Percentiles rank a stretch among this genome's conserved stretches.
Conservation (phyloP, 2,329 filamentous ascomycete genomes). For the Sphaerulina musiva region DNA sequence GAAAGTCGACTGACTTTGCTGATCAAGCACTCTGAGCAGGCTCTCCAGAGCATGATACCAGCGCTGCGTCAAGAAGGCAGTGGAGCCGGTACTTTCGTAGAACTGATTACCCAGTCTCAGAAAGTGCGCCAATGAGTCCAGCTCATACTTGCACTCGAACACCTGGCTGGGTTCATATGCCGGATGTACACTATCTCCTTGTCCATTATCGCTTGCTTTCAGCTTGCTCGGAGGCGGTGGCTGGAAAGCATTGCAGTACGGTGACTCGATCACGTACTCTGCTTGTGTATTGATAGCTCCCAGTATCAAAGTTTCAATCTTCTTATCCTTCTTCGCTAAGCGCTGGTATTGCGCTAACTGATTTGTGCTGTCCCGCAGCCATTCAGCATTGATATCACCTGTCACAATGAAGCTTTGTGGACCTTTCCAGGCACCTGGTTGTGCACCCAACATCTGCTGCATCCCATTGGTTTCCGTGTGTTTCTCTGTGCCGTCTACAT, state of each 20-base stretch:
- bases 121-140: conserved; percentile 91
- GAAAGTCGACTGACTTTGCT: conserved; percentile 79
- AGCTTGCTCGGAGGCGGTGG: conserved; percentile 80
- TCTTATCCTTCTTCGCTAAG: conserved; percentile 72
- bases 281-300: conserved; percentile 95
- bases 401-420: conserved; percentile 91
- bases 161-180: conserved; percentile 76
- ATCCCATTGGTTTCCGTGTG: conserved; percentile 38
- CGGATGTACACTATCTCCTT: conserved; percentile 79
- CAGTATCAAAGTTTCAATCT: conserved; percentile 71
- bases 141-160: conserved; percentile 98
- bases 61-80: conserved; percentile 67
- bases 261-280: conserved; percentile 88
- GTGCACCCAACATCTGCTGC: conserved; percentile 26
- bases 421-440: conserved; percentile 58
- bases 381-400: conserved; percentile 77
- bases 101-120: conserved; percentile 81
- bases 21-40: conserved; percentile 64
- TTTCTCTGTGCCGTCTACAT: conserved; percentile 56
- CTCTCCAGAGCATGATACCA: conserved; percentile 75
- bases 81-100: conserved; percentile 69
- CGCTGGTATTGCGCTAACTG: conserved; percentile 85
- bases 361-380: conserved; percentile 88
- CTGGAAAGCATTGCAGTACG: conserved; percentile 98
- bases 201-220: conserved; percentile 64